Evolutionary conservation across 805 yeast species (phyloP), one percentile per base, ranked within the genome.

Genomic region (Teunomyces atbi): DNA sequence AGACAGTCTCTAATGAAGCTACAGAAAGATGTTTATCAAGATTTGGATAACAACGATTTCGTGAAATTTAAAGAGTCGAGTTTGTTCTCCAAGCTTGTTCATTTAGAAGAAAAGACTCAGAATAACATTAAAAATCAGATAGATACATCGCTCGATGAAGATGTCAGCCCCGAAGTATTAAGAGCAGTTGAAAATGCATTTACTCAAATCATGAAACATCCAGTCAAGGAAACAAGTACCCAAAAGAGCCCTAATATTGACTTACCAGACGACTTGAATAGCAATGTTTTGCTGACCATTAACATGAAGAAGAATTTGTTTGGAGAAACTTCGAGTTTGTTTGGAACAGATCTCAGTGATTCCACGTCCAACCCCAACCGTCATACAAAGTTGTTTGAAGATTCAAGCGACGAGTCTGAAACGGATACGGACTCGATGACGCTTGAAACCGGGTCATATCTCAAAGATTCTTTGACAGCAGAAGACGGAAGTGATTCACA

Each of bases 121-220:
- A 29, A 13, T 6, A 30, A 28, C 2, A 36, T 36, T 3, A 34
- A 26, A 13, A 26, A 6, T 20, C 35, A 10, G 12, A 12, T n/a
- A 10, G 45, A 47, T 16, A 39, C 38, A 11, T 12, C 21, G 3
- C 27, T 15, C n/a, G 54, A 62, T 32, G 61, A 64, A 6, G 59
- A 53, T 30, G 71, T 75, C 3, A 72, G 77, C 42, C 72, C 74
- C 3, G 69, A 62, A 13, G 83, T 78, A 0, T 62, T 82, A 4
- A 69, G 71, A 44, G 88, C 89, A 0, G 86, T 84, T 15, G 87
- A 83, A 56, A 82, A 79, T 58, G 89, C 87, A 2, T 74, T 85
- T 46, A 77, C 76, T 21, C 80, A 82, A 50, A 83, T 84, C 28
- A 78, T 79, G 76, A 65, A 58, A 21, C 53, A 50, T 10, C 54